Percentiles rank a stretch among this genome's conserved stretches.
Evolutionary conservation across 1,284 basidiomycete genomes (phyloP).

Genomic region (Schizophyllum amplum): DNA sequence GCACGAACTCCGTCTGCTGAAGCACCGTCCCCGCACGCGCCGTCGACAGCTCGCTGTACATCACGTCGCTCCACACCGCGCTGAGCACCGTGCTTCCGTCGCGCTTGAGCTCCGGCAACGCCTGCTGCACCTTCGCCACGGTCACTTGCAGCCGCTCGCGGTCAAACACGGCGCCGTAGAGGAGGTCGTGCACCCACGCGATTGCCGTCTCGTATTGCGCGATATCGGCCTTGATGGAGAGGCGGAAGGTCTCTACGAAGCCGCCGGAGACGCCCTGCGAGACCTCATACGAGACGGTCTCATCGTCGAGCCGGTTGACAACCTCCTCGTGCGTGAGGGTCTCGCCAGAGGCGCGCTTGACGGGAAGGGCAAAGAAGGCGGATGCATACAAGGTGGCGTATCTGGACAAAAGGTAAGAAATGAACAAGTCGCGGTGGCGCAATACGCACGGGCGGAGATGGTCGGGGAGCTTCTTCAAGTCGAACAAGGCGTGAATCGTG

Average conservation of each 20-base stretch:
- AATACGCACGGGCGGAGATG: conserved; percentile 66
- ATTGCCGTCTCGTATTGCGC: conserved; percentile 78
- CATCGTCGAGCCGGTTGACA: conserved; percentile 82
- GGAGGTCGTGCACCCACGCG: conserved; percentile 82
- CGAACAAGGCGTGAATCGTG: conserved; percentile 72
- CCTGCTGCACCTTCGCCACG: conserved; percentile 85
- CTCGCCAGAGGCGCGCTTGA: conserved; percentile 65
- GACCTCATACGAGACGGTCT: conserved; percentile 85
- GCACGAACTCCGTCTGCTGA: conserved; percentile 73
- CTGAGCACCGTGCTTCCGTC: conserved; percentile 78
- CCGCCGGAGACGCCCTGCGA: conserved; percentile 61
- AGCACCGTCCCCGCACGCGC: conserved; percentile 68
- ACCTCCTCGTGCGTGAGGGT: conserved; percentile 83
- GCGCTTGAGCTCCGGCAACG: conserved; percentile 89
- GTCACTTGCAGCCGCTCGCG: conserved; percentile 69
- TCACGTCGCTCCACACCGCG: conserved; percentile 62
- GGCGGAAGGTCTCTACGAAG: conserved; percentile 71
- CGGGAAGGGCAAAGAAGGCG: conserved; percentile 86
- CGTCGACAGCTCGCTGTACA: conserved; percentile 71
- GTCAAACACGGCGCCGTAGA: conserved; percentile 80
- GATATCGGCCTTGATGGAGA: conserved; percentile 82
- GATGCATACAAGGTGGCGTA: conserved; percentile 80
- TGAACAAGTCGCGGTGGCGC: conserved; percentile 2
- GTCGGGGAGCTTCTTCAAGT: conserved; percentile 63
- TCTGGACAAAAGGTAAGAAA: conserved; percentile 28